Base-by-base conservation (phyloP, 2,329 filamentous ascomycete genomes). In the Alternaria sp. region DNA sequence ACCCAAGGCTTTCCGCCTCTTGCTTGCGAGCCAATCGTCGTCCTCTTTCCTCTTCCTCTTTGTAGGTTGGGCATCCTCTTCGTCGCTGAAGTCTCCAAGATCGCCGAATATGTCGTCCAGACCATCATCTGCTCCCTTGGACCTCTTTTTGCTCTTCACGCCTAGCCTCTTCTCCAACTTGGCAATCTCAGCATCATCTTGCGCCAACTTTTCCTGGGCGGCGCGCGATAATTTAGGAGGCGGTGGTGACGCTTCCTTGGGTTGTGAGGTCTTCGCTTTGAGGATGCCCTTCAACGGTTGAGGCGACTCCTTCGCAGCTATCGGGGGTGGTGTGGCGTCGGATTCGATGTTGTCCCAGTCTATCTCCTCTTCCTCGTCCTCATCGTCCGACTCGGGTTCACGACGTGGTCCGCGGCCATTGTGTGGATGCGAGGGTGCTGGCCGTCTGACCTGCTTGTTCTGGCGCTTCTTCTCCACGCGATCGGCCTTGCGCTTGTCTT, bases 151-250 rank as follows among this genome's bases (percentile, higher is more conserved):
- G 23, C 89, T 88, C 75, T 90, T 92, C 32, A 97, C 86, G 0
- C 96, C 95, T 4, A 99, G 83, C 74, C 92, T 96, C 78, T 90
- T 93, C 81, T 99, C 96, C 30, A 97, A 83, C 3, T 89, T 89
- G 19, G 91, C 90, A 70, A 99, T 98, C 71, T 97, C 93, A 3
- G 89, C 92, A 73, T 98, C 93, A 62, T 99, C 95, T 65, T 92
- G 85, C 1, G 88, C 89, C 5, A 97, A 82, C 69, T 66, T 72
- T 19, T 90, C 86, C 73, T 85, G 88, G n/a, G 89, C 82, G 21
- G 72, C 76, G 54, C 77, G 74, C 8, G 80, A 79, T 9, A 81
- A 44, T 47, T 70, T 72, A 7, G 73, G 67, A 15, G 70, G 61
- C 23, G 72, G 70, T 15, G 70, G 62, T 8, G 68, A 61, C 19